Base-by-base conservation (phyloP, 495 filamentous ascomycete genomes). In the Aspergillus carlsbadensis region DNA sequence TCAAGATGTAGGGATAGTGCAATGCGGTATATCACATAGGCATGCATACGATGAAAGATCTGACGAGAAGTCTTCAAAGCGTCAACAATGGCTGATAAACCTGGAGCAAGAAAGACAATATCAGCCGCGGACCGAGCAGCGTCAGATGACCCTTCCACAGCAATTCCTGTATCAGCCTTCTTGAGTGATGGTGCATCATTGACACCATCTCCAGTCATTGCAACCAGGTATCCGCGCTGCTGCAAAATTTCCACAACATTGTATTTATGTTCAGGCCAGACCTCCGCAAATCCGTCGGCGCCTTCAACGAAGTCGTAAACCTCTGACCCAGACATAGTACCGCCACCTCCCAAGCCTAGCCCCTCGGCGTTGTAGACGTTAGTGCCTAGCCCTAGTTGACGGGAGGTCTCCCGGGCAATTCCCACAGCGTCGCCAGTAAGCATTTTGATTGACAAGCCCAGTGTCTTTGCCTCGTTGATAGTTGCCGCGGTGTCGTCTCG, bases 161-260 rank as follows among this genome's bases (percentile, higher is more conserved):
- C 92, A 78, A 96, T 96, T 77, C 76, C 76, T 29, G 77, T 79
- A 79, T 97, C 91, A 31, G 92, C 92, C 80, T 96, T 96, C 80
- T 97, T 97, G 56, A 97, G 79, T 29, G 92, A 96, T 44, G 92
- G 90, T 54, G 92, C 92, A 76, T 97, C 92, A 73, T 97, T 97
- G 71, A 97, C 92, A 83, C 92, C 92, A 66, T 97, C 92, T 80
- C 92, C 92, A 73, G 92, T 97, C 92, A 97, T 97, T 68, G 92
- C 92, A 73, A 96, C 91, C 51, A 96, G 81, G 75, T 96, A 90
- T 60, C 92, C 92, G 80, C 92, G 90, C 74, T 92, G 87, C 75
- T 97, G 92, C 20, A 97, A 81, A 65, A 96, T 95, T 70, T 96
- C 91, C 66, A 97, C 92, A 66, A 96, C 92, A 59, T 92, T 91